Conservation (phyloP, 257 asterid species). For the Solanum arcanum region DNA sequence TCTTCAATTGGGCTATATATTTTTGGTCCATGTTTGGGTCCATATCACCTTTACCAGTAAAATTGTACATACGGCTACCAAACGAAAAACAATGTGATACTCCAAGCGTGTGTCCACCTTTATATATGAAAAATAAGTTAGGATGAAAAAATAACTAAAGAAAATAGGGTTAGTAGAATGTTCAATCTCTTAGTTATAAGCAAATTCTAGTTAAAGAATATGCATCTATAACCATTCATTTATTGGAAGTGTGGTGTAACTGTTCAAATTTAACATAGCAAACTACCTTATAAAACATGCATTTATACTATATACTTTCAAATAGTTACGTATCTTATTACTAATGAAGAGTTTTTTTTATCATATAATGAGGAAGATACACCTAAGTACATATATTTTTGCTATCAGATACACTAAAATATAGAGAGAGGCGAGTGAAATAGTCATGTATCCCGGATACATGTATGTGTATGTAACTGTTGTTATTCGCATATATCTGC, state of each 20-base stretch:
- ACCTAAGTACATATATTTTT: rapidly evolving
- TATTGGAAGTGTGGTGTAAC: neutral
- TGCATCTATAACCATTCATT: neutral
- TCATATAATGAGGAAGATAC: neutral
- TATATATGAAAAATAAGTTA: neutral
- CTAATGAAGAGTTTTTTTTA: too few relatives aligned
- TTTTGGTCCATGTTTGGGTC: neutral
- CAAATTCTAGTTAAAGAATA: neutral
- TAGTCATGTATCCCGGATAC: neutral
- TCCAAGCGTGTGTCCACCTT: neutral
- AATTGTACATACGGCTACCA: neutral
- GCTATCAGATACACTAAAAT: too few relatives aligned
- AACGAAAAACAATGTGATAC: neutral
- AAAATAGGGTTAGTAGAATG: neutral
- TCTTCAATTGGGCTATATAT: neutral
- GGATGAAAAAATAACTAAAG: neutral
- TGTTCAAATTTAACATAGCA: neutral
- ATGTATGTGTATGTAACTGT: neutral
- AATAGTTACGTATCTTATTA: rapidly evolving
- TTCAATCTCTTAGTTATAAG: neutral
- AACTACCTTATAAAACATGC: too few relatives aligned
- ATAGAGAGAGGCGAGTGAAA: neutral
- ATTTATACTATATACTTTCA: too few relatives aligned
- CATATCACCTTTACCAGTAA: neutral
- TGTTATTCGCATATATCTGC: neutral